phyloP scores from a whole-genome alignment of 2,329 filamentous ascomycete genomes.

The Cordyceps pruinosa region DNA sequence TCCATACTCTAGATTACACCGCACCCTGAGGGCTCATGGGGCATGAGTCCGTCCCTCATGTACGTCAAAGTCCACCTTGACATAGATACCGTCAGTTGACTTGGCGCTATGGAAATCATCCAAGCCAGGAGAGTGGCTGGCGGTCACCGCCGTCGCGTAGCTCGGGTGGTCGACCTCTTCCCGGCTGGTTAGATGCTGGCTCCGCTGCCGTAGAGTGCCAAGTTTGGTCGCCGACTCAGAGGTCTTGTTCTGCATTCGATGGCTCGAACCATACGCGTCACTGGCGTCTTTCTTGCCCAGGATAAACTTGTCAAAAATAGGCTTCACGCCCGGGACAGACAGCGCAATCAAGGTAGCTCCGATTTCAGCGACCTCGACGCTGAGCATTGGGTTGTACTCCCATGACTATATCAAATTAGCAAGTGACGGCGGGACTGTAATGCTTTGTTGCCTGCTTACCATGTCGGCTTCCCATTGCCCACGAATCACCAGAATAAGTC shows the following conservation, averaged over 20 bases:
- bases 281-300: constrained; percentile 20
- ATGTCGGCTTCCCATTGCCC: constrained; percentile 41
- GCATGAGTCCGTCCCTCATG: constrained; percentile 19
- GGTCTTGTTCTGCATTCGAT: constrained; percentile 17
- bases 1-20: background rate
- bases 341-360: constrained; percentile 43
- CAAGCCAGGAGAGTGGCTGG: constrained; percentile 12
- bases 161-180: constrained; percentile 18
- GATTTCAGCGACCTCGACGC: constrained; percentile 43
- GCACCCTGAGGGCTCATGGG: background rate
- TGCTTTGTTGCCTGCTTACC: background rate
- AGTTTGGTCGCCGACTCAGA: constrained; percentile 22
- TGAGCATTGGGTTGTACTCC: constrained; percentile 44
- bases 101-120: constrained; percentile 20
- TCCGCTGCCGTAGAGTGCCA: constrained; percentile 24
- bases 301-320: constrained; percentile 33
- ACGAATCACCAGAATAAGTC: constrained; percentile 39
- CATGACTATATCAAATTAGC: constrained; percentile 30
- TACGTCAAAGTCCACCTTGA: constrained; percentile 31
- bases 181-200: constrained; percentile 23
- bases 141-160: constrained; percentile 19
- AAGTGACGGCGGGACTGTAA: background rate
- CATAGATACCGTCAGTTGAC: constrained; percentile 27
- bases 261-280: constrained; percentile 19
- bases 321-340: constrained; percentile 44